Base-by-base conservation (phyloP, 225 moss, liverwort and hornwort genomes). In the Asterella californica region DNA sequence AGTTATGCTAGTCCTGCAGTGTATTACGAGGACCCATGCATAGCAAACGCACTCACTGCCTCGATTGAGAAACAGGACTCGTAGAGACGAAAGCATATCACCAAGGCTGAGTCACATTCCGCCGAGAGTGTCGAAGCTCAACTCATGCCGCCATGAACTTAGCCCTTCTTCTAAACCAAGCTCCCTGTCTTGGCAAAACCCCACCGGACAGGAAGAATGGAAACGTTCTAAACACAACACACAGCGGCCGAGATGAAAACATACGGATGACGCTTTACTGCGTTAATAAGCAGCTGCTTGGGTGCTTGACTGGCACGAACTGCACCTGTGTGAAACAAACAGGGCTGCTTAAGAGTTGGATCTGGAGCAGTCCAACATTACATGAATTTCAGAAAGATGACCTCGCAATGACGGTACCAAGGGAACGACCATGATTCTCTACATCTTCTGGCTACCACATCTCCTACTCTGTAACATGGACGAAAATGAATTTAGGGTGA, bases 401-500 rank as follows among this genome's bases (percentile, higher is more conserved):
- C 12, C 70, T 70, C 25, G 17, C 71, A n/a, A n/a, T n/a, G 11
- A 25, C 42, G 14, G 46, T 47, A 46, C 15, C 48, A 71, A 27
- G 25, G 46, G n/a, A 71, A 71, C 38, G 65, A 71, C 47, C 75
- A 33, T 18, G 9, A 36, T 37, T 24, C 54, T 32, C 53, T 30
- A 21, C 14, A 34, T 33, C 32, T 71, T 75, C 54, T 75, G 33
- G 48, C 75, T 71, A 71, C 9, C 10, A 42, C 42, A 42, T 42
- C 42, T 3, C 7, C 42, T 42, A 46, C 70, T 48, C 71, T 47
- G 4, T 42, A 42, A 25, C 10, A 71, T 24, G 15, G 25, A 48
- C 71, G 45, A 22, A 33, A 71, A 71, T 45, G 47, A 71, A 46
- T 25, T 75, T 55, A 79, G 19, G 54, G 21, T 22, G 68, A 68